Evolutionary conservation across 1,284 basidiomycete species (phyloP).

Genomic region (Marasmius oreades): DNA sequence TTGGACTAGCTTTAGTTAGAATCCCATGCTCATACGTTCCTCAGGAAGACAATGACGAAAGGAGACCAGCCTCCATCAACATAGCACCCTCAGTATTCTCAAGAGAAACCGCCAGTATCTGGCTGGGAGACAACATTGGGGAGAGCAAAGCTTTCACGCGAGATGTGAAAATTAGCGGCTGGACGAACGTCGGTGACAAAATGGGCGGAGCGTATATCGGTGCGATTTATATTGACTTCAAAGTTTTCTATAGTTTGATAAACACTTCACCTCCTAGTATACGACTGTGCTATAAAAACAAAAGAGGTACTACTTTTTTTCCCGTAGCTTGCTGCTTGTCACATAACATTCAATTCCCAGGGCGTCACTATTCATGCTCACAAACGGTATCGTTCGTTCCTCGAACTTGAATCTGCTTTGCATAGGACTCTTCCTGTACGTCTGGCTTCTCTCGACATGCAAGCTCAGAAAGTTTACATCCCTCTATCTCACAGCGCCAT

Average conservation of each 20-base stretch:
- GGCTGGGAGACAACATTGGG: slow-evolving; percentile 57
- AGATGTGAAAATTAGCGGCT: slow-evolving; percentile 60
- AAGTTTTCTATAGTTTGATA: not conserved
- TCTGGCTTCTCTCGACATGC: slow-evolving; percentile 5
- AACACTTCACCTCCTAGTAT: slow-evolving; percentile 36
- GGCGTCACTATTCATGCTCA: slow-evolving; percentile 62
- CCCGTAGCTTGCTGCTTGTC: not conserved
- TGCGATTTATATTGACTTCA: slow-evolving; percentile 25
- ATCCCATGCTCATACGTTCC: not conserved
- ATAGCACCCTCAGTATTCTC: slow-evolving; percentile 60
- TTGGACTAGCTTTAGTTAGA: not conserved
- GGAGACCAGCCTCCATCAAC: slow-evolving; percentile 25
- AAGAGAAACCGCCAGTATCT: slow-evolving; percentile 41
- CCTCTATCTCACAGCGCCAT: slow-evolving; percentile 33
- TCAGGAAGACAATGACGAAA: slow-evolving; percentile 14
- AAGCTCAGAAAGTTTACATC: not conserved
- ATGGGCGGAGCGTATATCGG: slow-evolving; percentile 60
- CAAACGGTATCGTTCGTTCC: slow-evolving; percentile 72
- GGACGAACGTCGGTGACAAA: slow-evolving; percentile 65
- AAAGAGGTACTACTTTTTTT: slow-evolving; percentile 40
- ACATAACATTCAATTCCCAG: slow-evolving; percentile 27
- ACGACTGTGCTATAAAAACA: slow-evolving; percentile 61
- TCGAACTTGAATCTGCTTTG: slow-evolving; percentile 49
- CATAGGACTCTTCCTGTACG: slow-evolving; percentile 51
- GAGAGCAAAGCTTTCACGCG: slow-evolving; percentile 53